phyloP scores from a whole-genome alignment of 1,284 basidiomycete species.

The Coniferiporia sulphurascens region DNA sequence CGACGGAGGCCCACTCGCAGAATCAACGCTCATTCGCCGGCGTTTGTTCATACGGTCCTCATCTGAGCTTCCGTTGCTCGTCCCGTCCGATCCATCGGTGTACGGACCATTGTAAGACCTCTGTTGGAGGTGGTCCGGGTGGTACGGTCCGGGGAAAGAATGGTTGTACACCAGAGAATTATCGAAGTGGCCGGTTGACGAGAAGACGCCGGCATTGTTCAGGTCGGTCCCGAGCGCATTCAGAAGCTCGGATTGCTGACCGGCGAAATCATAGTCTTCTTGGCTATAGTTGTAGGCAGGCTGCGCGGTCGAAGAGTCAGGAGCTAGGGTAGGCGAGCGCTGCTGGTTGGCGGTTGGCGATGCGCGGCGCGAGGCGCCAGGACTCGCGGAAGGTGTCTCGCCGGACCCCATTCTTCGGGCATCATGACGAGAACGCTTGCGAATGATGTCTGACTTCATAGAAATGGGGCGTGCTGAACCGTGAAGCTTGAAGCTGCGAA shows the following conservation, averaged over 20 bases:
- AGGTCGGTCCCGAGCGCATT: constrained; percentile 46
- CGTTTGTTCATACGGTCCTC: constrained; percentile 50
- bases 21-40: constrained; percentile 68
- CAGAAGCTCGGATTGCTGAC: constrained; percentile 54
- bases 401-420: constrained; percentile 43
- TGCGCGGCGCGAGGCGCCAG: constrained; percentile 65
- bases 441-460: constrained; percentile 83
- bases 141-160: constrained; percentile 62
- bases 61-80: constrained; percentile 23
- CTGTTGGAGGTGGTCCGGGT: constrained; percentile 60
- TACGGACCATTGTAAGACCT: constrained; percentile 4
- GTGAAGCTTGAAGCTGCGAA: constrained; percentile 65
- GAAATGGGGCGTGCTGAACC: constrained; percentile 77
- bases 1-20: constrained; percentile 58
- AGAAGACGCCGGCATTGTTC: constrained; percentile 26
- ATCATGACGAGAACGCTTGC: constrained; percentile 75
- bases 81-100: constrained; percentile 26
- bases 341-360: constrained; percentile 44
- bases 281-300: constrained; percentile 37
- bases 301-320: constrained; percentile 50
- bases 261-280: constrained; percentile 34
- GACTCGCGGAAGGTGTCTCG: constrained; percentile 66
- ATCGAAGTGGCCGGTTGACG: constrained; percentile 26
- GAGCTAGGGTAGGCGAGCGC: constrained; percentile 56
- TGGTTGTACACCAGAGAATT: constrained; percentile 27